Percentiles rank a stretch among this genome's conserved stretches.
phyloP scores from a whole-genome alignment of 1,139 yeast genomes.

The Protomyces lactucae-debilis region DNA sequence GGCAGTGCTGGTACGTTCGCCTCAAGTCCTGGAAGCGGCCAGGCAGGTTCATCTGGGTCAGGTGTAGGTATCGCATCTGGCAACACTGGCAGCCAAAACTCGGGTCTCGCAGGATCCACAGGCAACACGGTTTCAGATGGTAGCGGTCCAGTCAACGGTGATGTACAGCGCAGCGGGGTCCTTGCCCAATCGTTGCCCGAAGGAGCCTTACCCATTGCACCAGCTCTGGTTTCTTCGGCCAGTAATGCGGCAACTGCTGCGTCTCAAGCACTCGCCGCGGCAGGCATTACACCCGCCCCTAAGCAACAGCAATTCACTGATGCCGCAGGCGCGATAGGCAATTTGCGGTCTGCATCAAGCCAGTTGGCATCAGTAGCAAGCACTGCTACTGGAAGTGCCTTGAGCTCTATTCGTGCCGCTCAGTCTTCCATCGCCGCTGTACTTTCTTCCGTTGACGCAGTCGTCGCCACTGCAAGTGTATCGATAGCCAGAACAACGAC shows the following conservation, averaged over 20 bases:
- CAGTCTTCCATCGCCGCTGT: background rate
- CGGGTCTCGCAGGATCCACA: background rate
- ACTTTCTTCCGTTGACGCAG: background rate
- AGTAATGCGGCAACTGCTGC: background rate
- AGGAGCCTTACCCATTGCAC: background rate
- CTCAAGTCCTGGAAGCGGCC: no score
- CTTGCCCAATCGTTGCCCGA: background rate
- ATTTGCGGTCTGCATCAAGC: background rate
- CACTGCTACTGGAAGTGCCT: background rate
- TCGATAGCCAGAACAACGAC: background rate
- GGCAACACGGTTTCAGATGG: background rate
- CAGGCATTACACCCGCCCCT: background rate
- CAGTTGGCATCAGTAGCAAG: background rate
- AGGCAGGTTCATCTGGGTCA: background rate
- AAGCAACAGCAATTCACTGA: background rate
- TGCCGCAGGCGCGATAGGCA: background rate
- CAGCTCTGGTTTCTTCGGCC: background rate
- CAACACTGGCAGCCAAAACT: background rate
- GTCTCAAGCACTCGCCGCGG: background rate
- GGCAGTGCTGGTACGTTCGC: no score
- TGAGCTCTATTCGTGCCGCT: background rate
- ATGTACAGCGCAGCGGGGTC: background rate
- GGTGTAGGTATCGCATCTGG: background rate
- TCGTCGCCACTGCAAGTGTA: background rate
- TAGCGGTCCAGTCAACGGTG: background rate